These are phyloP conservation scores for Boletellus emodensis DNA, from an alignment of 768 basidiomycete species.

Conservation along the genomic window DNA sequence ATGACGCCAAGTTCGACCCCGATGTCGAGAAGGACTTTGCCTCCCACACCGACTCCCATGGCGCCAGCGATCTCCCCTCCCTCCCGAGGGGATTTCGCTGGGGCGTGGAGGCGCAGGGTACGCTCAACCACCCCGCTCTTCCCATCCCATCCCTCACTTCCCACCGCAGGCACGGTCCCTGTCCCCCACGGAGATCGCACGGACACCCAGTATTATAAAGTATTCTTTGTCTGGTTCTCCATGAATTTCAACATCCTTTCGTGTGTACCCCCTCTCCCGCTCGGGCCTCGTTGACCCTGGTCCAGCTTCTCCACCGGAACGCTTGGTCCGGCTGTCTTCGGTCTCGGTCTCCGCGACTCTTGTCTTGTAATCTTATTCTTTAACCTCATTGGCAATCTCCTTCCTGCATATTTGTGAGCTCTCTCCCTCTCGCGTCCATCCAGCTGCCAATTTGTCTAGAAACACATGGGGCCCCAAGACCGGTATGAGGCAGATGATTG, in stretches of 20 bases:
- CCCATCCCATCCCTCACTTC: background rate
- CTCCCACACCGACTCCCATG: constrained; percentile 14
- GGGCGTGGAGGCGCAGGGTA: constrained; percentile 33
- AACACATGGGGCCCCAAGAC: constrained; percentile 75
- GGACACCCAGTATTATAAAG: constrained; percentile 57
- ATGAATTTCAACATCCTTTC: constrained; percentile 63
- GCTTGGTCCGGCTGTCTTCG: constrained; percentile 60
- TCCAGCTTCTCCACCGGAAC: constrained; percentile 63
- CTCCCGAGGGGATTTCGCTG: constrained; percentile 24
- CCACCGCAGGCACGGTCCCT: constrained; percentile 46
- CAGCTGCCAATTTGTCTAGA: constrained; percentile 23
- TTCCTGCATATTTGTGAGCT: constrained; percentile 60
- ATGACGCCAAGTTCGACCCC: constrained; percentile 19
- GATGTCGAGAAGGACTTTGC: constrained; percentile 30
- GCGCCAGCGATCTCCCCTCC: background rate
- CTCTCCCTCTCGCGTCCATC: background rate
- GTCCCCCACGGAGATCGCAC: constrained; percentile 45
- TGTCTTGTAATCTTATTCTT: constrained; percentile 65
- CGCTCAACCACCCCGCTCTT: background rate
- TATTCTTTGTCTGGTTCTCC: constrained; percentile 73
- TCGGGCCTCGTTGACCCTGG: background rate
- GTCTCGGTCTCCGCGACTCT: constrained; percentile 57
- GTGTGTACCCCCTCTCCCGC: constrained; percentile 26
- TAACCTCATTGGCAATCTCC: constrained; percentile 53
- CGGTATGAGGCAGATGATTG: constrained; percentile 80